These are phyloP conservation scores for Podospora fimiseda DNA, from an alignment of 495 filamentous ascomycete genomes.

Conservation along the genomic window DNA sequence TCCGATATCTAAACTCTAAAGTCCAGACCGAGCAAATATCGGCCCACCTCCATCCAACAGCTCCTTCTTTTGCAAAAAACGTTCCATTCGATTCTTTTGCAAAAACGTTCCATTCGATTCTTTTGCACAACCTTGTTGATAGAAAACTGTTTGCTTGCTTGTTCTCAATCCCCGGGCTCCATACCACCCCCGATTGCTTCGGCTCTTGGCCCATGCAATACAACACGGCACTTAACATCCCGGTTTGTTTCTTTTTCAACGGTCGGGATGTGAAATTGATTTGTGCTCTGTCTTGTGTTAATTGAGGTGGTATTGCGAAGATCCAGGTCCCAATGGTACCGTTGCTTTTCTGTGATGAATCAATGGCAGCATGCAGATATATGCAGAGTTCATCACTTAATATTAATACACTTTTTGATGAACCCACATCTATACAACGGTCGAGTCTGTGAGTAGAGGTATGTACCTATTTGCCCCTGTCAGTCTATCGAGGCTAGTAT, in stretches of 20 bases:
- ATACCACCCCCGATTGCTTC: not conserved
- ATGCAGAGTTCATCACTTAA: not conserved
- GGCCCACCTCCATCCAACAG: too few relatives aligned
- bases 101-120: too few relatives aligned
- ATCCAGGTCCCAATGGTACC: not conserved
- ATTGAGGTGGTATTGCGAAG: not conserved
- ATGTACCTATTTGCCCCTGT: constrained; percentile 3
- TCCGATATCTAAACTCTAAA: too few relatives aligned
- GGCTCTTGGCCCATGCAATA: not conserved
- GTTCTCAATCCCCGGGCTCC: too few relatives aligned
- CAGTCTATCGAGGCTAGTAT: not conserved
- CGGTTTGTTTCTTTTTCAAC: too few relatives aligned
- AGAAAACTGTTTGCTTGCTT: too few relatives aligned
- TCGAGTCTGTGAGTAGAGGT: not conserved
- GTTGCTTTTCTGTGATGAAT: not conserved
- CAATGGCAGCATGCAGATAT: too few relatives aligned
- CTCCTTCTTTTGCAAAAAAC: too few relatives aligned
- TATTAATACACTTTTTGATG: not conserved
- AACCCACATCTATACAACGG: not conserved
- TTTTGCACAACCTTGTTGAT: not conserved
- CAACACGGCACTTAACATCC: not conserved
- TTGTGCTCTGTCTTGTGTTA: not conserved
- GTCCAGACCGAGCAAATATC: too few relatives aligned
- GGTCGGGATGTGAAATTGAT: not conserved
- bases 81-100: too few relatives aligned